Base-by-base conservation (phyloP, 306 rosid genomes). In the Lathyrus oleraceus region DNA sequence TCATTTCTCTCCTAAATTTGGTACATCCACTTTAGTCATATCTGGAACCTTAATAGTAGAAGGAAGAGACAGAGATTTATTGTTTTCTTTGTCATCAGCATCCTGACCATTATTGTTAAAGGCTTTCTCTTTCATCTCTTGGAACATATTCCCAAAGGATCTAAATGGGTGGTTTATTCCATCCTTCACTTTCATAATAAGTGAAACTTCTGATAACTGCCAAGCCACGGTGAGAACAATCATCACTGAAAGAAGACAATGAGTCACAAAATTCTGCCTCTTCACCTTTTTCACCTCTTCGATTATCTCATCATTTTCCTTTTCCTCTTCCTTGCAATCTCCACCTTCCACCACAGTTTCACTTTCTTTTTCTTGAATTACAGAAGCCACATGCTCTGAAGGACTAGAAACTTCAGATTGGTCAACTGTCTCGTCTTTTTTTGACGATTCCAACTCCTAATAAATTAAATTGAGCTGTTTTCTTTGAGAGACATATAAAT, bases 231-330 rank as follows among this genome's bases (percentile, higher is more conserved):
- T 94, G 43, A 94, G 79, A 3, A 83, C 88, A 59, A 94, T 84
- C 96, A 90, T 73, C 75, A 23, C 82, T 10, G 98, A 90, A 64
- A 94, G 91, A 82, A 94, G 97, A 71, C 97, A 90, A 27, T 90
- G 91, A 25, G 95, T 88, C 13, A 88, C 63, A 15, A 74, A 69
- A 81, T 90, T 94, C 88, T 91, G 97, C 71, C 45, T 91, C 74
- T 76, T 86, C 57, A 94, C 67, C 69, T 83, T 77, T 78, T 79
- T 87, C 36, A 94, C 70, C 62, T 94, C 95, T 72, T 79, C 86
- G 17, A 91, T 79, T 63, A 63, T 20, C 36, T 63, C 52, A 40
- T 85, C 87, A 19, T 85, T 86, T 42, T 28, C 5, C 19, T 19
- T 72, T 40, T 75, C 85, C 15, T 42, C 53, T 12, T 61, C 83